Evolutionary conservation across 1,139 yeast genomes (phyloP), one percentile per base, ranked within the genome.

Genomic region (Scheffersomyces segobiensis): DNA sequence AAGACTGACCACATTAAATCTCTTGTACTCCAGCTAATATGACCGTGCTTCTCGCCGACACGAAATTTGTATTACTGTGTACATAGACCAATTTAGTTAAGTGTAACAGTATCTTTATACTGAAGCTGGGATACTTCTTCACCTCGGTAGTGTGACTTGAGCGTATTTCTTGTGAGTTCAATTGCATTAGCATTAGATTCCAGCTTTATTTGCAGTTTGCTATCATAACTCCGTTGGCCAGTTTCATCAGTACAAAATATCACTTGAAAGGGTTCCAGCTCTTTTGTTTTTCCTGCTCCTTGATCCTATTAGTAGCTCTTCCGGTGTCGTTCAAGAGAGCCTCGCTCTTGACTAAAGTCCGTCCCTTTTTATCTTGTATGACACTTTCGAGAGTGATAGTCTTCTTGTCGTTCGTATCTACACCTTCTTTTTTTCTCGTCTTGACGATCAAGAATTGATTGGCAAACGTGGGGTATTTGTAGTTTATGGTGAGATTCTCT

Each of bases 401-500:
- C 53, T 67, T 70, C 2, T 62, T 71, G 18, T 77, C 74, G n/a
- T 75, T 67, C 8, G 52, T 64, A 58, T 65, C 65, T 47, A 62
- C 56, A 26, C 66, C 65, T 63, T 57, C 71, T 62, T 62, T 75
- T 71, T 54, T 73, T 67, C 76, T 74, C 0, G 92, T 85, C 64
- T 83, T 85, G 18, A 93, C 79, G 2, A 90, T 82, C 52, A 93
- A 79, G 66, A 93, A 91, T 64, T 88, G 95, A 67, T 91, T 88
- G 8, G 96, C 95, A 60, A 89, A 71, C 0, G 97, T 87, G 1
- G 98, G 98, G 58, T 81, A 79, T 63, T 79, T 83, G 75, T 93
- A 93, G 54, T 80, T 78, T 18, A 91, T 71, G 12, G 81, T 76
- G 55, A 91, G 72, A 47, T 78, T 75, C 49, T 82, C 84, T 10